A percentile compares a stretch with the other conserved stretches of the same genome.
These are phyloP conservation scores for Chlorella ohadii DNA, from an alignment of 139 green algal genomes.

Conservation along the genomic window DNA sequence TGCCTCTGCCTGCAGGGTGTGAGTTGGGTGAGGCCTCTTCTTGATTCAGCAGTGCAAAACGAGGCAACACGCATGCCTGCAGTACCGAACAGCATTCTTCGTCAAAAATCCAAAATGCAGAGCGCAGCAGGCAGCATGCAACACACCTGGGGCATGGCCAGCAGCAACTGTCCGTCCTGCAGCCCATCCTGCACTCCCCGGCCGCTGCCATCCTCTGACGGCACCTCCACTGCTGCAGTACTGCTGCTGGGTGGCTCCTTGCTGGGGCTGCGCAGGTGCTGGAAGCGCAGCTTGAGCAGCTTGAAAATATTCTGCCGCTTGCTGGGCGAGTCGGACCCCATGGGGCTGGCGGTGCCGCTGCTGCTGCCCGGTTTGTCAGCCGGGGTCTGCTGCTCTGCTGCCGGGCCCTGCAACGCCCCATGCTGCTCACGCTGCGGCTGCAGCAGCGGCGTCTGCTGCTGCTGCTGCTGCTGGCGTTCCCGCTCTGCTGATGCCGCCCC, in stretches of 20 bases:
- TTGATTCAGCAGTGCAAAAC: too few relatives aligned
- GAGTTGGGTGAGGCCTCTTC: background rate
- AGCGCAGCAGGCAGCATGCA: too few relatives aligned
- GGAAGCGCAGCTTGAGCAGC: conserved; percentile 30
- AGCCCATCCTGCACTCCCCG: background rate
- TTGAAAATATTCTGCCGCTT: conserved; percentile 24
- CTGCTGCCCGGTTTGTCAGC: background rate
- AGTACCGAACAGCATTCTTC: too few relatives aligned
- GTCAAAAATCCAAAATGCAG: too few relatives aligned
- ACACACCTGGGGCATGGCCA: too few relatives aligned
- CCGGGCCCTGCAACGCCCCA: background rate
- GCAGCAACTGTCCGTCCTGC: too few relatives aligned
- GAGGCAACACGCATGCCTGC: background rate
- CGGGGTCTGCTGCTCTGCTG: too few relatives aligned
- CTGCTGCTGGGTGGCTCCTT: background rate
- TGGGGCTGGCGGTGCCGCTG: conserved; percentile 2
- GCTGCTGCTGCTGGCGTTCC: background rate
- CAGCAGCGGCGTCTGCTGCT: background rate
- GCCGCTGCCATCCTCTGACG: background rate
- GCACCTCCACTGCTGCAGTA: background rate
- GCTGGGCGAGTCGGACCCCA: conserved; percentile 8
- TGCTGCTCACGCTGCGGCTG: conserved; percentile 18
- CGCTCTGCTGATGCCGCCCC: background rate
- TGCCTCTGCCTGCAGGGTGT: background rate
- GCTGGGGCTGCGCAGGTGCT: conserved; percentile 8